phyloP scores from a whole-genome alignment of 306 rosid genomes.

The Quercus wislizeni region DNA sequence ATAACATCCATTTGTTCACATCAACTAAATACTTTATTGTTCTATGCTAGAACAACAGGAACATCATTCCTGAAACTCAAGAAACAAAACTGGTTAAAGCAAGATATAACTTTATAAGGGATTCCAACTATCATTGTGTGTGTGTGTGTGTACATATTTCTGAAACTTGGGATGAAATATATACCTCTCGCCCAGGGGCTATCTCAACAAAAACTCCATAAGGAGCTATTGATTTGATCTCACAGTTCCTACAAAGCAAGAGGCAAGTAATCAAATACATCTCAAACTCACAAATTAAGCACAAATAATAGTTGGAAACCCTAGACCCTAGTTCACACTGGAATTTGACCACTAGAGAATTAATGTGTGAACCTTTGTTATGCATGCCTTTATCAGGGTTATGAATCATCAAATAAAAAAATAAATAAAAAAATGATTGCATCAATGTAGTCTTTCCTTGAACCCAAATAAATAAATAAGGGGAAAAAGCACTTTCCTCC shows the following conservation, averaged over 20 bases:
- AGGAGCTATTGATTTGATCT: constrained; percentile 73
- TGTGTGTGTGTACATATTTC: not conserved
- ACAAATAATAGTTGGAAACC: constrained; percentile 1
- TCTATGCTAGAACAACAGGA: not conserved
- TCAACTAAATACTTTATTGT: not conserved
- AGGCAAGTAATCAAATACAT: not conserved
- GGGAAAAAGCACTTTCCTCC: too few relatives aligned
- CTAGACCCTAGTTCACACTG: not conserved
- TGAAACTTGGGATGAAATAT: constrained; percentile 23
- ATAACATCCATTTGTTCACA: constrained; percentile 7
- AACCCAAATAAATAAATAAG: constrained; percentile 12
- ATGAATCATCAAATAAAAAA: not conserved
- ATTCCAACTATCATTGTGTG: not conserved
- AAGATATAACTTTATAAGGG: constrained; percentile 6
- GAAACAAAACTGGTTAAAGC: not conserved
- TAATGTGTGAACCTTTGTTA: not conserved
- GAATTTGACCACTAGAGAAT: not conserved
- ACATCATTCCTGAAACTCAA: not conserved
- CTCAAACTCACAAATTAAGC: not conserved
- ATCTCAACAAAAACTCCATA: constrained; percentile 95
- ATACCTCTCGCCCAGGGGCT: constrained; percentile 95
- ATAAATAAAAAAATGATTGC: not conserved
- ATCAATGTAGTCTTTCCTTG: not conserved
- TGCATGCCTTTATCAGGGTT: not conserved
- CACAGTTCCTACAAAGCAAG: constrained; percentile 61